Evolutionary conservation across 139 green algal species (phyloP).

Genomic region (Chlorella sp.): DNA sequence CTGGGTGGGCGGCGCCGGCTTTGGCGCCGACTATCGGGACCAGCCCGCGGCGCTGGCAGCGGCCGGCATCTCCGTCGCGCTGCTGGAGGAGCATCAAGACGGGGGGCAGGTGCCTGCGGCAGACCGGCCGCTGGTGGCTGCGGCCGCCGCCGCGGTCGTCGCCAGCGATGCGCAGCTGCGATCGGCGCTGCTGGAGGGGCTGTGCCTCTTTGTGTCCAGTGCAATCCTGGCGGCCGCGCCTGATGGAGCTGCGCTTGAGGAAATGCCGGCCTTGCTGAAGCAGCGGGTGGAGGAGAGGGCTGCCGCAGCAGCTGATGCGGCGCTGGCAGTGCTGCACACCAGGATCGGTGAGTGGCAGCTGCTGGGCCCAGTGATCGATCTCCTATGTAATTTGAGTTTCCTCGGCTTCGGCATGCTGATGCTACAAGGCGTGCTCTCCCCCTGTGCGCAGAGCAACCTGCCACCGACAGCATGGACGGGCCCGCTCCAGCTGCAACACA

Average conservation of each 20-base stretch:
- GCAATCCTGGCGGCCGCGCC: constrained; percentile 5
- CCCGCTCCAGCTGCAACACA: too few species aligned
- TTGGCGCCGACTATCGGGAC: constrained; percentile 28
- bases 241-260: background rate
- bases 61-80: constrained; percentile 39
- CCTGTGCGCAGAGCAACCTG: too few species aligned
- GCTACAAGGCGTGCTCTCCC: too few species aligned
- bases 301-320: constrained; percentile 21
- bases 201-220: constrained; percentile 42
- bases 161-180: constrained; percentile 44
- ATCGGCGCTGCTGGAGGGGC: constrained; percentile 42
- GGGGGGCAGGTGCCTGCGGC: background rate
- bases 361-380: too few species aligned
- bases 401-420: too few species aligned
- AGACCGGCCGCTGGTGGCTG: constrained; percentile 28
- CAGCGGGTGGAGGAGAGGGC: constrained; percentile 3
- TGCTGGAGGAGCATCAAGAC: constrained; percentile 4
- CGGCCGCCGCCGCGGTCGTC: constrained; percentile 47
- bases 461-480: too few species aligned
- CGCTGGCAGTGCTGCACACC: constrained; percentile 18
- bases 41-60: constrained; percentile 32
- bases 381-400: too few species aligned
- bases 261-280: constrained; percentile 10
- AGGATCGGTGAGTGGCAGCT: constrained; percentile 33
- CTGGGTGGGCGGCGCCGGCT: constrained; percentile 5